phyloP scores from a whole-genome alignment of 1,284 basidiomycete species.

The Naganishia sp. region DNA sequence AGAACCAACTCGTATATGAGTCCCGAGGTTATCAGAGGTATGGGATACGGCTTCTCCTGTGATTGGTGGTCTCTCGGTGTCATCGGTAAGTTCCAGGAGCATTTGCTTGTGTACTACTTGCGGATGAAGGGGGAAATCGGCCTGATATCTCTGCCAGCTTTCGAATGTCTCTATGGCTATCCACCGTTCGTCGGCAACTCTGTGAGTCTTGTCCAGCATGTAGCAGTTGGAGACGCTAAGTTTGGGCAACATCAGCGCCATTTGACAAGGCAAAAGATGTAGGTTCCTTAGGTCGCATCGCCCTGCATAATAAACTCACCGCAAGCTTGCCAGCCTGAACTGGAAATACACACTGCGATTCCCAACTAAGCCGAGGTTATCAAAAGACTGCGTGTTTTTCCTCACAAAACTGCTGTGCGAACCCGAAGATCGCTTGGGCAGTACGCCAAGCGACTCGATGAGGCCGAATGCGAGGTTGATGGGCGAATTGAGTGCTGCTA shows the following conservation, averaged over 20 bases:
- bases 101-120: background rate
- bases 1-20: conserved; percentile 84
- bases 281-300: conserved; percentile 8
- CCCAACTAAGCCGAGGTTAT: conserved; percentile 77
- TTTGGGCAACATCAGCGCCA: conserved; percentile 63
- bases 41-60: conserved; percentile 90
- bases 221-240: conserved; percentile 6
- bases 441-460: conserved; percentile 68
- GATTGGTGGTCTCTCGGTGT: conserved; percentile 98
- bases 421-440: conserved; percentile 87
- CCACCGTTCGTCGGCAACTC: conserved; percentile 91
- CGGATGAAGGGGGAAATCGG: conserved; percentile 40
- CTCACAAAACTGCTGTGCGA: conserved; percentile 89
- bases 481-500: conserved; percentile 11
- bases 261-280: conserved; percentile 83
- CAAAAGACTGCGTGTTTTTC: conserved; percentile 79
- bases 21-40: conserved; percentile 80
- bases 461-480: conserved; percentile 62
- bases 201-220: conserved; percentile 56
- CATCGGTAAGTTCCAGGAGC: conserved; percentile 61
- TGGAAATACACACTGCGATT: conserved; percentile 87
- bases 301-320: conserved; percentile 31
- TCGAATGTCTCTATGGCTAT: conserved; percentile 84
- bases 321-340: conserved; percentile 61
- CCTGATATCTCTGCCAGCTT: conserved; percentile 48